Percentiles rank a stretch among this genome's conserved stretches.
Evolutionary conservation across 352 stramenopile genomes (phyloP).

Genomic region (Hyaloperonospora brassicae): DNA sequence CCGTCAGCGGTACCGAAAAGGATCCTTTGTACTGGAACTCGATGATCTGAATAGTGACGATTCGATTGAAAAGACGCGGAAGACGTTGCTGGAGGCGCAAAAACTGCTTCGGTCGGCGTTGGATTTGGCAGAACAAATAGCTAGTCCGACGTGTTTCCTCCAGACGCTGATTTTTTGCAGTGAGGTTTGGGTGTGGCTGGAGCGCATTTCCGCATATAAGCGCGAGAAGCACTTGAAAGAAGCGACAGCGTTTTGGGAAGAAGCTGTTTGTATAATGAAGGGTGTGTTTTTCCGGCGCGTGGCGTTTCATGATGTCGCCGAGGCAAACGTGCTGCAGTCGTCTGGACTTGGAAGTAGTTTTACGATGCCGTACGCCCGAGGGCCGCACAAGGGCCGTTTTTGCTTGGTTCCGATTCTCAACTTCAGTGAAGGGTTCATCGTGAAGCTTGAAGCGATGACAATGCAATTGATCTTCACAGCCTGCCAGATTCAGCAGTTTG

Average conservation of each 20-base stretch:
- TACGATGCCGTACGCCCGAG: slow-evolving; percentile 18
- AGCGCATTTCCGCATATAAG: slow-evolving; percentile 70
- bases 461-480: slow-evolving; percentile 62
- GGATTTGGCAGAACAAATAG: slow-evolving; percentile 57
- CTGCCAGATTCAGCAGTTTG: slow-evolving; percentile 74
- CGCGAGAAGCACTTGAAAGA: slow-evolving; percentile 71
- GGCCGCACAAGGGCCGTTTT: slow-evolving; percentile 34
- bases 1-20: slow-evolving; percentile 29
- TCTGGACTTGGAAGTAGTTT: slow-evolving; percentile 28
- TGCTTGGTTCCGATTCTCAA: slow-evolving; percentile 76
- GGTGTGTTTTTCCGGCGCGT: slow-evolving; percentile 73
- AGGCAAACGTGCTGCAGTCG: slow-evolving; percentile 22
- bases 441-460: slow-evolving; percentile 55
- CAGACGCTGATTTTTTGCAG: slow-evolving; percentile 51
- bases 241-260: slow-evolving; percentile 67
- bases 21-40: slow-evolving; percentile 11
- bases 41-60: slow-evolving; percentile 36
- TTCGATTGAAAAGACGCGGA: slow-evolving; percentile 53
- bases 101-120: slow-evolving; percentile 60
- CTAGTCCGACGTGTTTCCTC: slow-evolving; percentile 47
- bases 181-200: slow-evolving; percentile 74
- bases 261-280: slow-evolving; percentile 67
- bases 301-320: slow-evolving; percentile 46
- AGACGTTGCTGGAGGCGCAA: slow-evolving; percentile 52
- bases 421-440: slow-evolving; percentile 71